Base-by-base conservation (phyloP, 1,284 basidiomycete genomes). In the Melanopsichium pennsylvanicum region DNA sequence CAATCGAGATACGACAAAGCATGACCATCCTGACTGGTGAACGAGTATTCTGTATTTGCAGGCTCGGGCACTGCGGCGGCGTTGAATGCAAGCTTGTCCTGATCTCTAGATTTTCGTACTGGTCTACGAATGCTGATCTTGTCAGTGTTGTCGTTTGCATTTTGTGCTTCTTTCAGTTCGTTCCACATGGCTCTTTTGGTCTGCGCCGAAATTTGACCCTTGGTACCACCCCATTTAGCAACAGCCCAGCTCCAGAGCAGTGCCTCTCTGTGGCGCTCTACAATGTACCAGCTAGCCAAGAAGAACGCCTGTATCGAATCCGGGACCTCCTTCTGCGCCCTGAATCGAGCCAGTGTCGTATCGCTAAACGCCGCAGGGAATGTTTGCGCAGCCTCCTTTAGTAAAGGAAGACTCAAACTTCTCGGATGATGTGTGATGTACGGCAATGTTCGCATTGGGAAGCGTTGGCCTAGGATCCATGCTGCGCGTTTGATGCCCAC, bases 401-500 rank as follows among this genome's bases (percentile, higher is more conserved):
- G 59, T 39, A 83, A 59, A 3, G 82, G 64, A 25, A 79, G 55
- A 15, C 80, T 81, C 21, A 81, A 63, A 25, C 77, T 61, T 38
- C 83, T 80, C 18, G 81, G 83, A 43, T 83, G 80, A 63, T 84
- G 84, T 12, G 78, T 75, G 37, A 84, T 76, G 62, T 84, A 84
- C 6, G 83, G 56, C 10, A 83, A 79, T 9, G 55, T 54, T 1
- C 83, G 77, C 26, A 49, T 66, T n/a, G 83, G 80, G 58, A 84
- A 84, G 15, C 83, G 37, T 44, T 56, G 49, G 2, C 62, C 69
- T 16, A 72, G 33, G 5, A 72, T 38, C 60, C 68, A 64, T 0
- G 49, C 60, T 11, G 66, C 67, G 5, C 67, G 47, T 34, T 70
- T 70, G 42, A 70, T 70, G 13, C 67, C 67, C 1, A 66, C 67